Evolutionary conservation across 2,329 filamentous ascomycete genomes (phyloP).

Genomic region (Trichoderma endophyticum): DNA sequence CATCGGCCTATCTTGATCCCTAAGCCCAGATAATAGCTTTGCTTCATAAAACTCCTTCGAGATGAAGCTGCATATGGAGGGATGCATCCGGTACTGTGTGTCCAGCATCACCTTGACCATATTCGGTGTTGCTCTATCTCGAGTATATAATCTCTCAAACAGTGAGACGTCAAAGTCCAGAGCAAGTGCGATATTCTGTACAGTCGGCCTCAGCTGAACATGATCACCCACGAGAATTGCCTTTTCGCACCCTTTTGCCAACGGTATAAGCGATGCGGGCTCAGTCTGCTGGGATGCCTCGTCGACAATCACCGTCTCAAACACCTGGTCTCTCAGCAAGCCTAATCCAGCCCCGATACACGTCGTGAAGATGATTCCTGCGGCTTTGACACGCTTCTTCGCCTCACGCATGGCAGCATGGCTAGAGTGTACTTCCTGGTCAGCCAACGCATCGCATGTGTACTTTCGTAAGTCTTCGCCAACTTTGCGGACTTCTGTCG

Average conservation of each 20-base stretch:
- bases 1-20: conserved; percentile 23
- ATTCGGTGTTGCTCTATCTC: neutral
- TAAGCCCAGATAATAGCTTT: conserved; percentile 35
- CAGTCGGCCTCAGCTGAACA: conserved; percentile 44
- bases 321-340: conserved; percentile 37
- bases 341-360: conserved; percentile 42
- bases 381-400: conserved; percentile 34
- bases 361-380: conserved; percentile 42
- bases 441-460: conserved; percentile 35
- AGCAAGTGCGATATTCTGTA: conserved; percentile 34
- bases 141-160: conserved; percentile 41
- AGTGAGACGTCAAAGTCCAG: conserved; percentile 41
- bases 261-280: conserved; percentile 38
- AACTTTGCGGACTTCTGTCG: conserved; percentile 32
- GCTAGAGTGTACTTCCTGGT: conserved; percentile 28
- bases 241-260: conserved; percentile 41
- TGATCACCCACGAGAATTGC: conserved; percentile 46
- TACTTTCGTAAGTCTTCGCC: conserved; percentile 33
- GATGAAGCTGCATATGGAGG: conserved; percentile 37
- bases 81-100: conserved; percentile 45
- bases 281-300: conserved; percentile 48
- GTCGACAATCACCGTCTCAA: conserved; percentile 42
- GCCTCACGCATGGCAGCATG: conserved; percentile 35
- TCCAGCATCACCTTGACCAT: conserved; percentile 41
- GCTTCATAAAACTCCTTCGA: conserved; percentile 40